Evolutionary conservation across 352 stramenopile genomes (phyloP), one percentile per base, ranked within the genome.

Genomic region (Phytophthora agathidicida): DNA sequence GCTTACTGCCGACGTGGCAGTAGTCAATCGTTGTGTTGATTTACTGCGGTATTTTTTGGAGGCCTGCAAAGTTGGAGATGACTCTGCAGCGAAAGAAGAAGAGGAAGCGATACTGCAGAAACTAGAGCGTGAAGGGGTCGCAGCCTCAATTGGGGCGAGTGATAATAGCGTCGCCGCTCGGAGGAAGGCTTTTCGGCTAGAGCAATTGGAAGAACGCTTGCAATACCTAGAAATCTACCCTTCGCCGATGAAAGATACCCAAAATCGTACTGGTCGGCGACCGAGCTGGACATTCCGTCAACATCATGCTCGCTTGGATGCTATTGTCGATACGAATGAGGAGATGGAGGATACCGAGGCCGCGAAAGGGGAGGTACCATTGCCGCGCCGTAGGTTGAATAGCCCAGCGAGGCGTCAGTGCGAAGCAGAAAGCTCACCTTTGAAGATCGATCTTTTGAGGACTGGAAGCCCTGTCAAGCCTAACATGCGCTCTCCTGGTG

Each of bases 41-140:
- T 70, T 90, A 26, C 38, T 93, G 16, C 70, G 77, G 3, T 90
- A 85, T 37, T 93, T 93, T 44, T 43, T 93, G 16, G 73, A 89
- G 13, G 66, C 80, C 1, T 84, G 72, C 23, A 61, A 66, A 26
- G 37, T 54, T 32, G 52, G 30, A 41, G 58, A 65, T 3, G 47
- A 65, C 1, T 33, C 27, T 31, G 48, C 3, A n/a, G 38, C 38
- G 13, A 59, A 60, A 32, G 47, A 32, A 37, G 39, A 39, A 2
- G 32, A 63, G 48, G 27, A 56, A 22, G 19, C 8, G 2, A 26
- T 60, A 14, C 14, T 47, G 5, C 20, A 56, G 19, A 52, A 53
- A 20, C 22, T 63, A 16, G 38, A 68, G 14, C 41, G 7, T 22
- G 28, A 65, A 31, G 32, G 10, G 16, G 28, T 33, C 14, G 35